Conservation (phyloP, 2,329 filamentous ascomycete species). For the Pseudogymnoascus sp. region DNA sequence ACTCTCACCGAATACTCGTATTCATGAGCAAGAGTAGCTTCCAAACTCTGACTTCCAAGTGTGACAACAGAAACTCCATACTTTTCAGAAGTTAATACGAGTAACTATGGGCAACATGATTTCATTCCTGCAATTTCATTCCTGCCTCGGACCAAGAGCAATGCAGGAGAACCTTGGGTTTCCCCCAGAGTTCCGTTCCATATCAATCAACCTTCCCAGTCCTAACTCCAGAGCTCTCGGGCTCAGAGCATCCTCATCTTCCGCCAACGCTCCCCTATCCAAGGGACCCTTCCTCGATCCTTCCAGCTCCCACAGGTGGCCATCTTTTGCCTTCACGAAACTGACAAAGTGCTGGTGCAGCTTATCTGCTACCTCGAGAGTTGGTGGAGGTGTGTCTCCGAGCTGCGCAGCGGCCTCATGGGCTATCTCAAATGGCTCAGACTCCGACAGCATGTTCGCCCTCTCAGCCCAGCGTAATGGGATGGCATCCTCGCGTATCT, state of each 20-base stretch:
- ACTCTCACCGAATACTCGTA: not conserved
- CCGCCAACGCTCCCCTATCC: conserved; percentile 45
- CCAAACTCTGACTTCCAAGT: not conserved
- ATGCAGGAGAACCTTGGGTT: conserved; percentile 16
- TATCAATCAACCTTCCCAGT: conserved; percentile 16
- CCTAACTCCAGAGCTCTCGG: conserved; percentile 67
- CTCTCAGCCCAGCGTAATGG: conserved; percentile 58
- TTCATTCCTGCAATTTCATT: not conserved
- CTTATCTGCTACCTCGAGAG: conserved; percentile 54
- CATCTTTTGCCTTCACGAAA: conserved; percentile 70
- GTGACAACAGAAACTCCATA: not conserved
- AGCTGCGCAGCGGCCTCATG: conserved; percentile 68
- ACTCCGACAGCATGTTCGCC: conserved; percentile 68
- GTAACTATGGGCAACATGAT: not conserved
- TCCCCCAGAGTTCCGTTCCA: conserved; percentile 11
- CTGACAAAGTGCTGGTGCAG: conserved; percentile 95
- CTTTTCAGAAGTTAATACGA: not conserved
- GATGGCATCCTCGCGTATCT: conserved; percentile 59
- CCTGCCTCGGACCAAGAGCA: conserved; percentile 10
- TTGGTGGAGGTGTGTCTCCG: conserved; percentile 73
- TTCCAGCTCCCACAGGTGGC: conserved; percentile 63
- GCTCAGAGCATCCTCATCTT: conserved; percentile 64
- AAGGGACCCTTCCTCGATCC: conserved; percentile 59
- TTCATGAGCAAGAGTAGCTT: not conserved
- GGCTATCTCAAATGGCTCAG: conserved; percentile 66